Evolutionary conservation across 2,329 filamentous ascomycete species (phyloP), one percentile per base, ranked within the genome.

Genomic region (Curvularia sp.): DNA sequence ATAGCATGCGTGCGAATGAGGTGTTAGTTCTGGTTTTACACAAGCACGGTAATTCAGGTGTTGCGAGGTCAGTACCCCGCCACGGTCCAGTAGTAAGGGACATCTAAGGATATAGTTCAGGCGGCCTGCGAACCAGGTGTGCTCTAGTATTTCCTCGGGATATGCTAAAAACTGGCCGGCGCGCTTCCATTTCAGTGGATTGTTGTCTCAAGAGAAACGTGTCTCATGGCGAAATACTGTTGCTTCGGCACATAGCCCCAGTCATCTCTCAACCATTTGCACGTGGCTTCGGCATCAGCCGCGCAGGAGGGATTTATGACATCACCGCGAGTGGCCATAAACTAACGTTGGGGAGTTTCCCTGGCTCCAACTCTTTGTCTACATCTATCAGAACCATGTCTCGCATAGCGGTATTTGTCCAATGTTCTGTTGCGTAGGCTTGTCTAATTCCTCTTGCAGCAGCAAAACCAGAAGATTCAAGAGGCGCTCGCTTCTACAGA

Each of bases 401-500:
- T 49, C 57, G 57, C 42, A 52, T 26, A 59, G 48, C 52, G 57
- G 57, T 59, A 59, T 22, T 49, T 59, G 4, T 31, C 47, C 48
- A 49, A 3, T 24, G 31, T 30, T 20, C 28, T 47, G n/a, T 26
- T 44, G 12, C 39, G 20, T 6, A 12, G 12, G 47, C 13, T 10
- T 13, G 5, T 31, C 48, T 67, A 46, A 67, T 15, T n/a, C 1
- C n/a, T 2, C 5, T 12, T 9, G 18, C 22, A 70, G 64, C 49
- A 67, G 53, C 62, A 70, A 62, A 63, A 64, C 48, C 26, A 57
- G 20, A 57, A 65, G 41, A 66, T 72, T 44, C 38, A 60, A 8
- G 53, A 69, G 7, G 58, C 65, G 31, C 39, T 72, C 7, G 57
- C 68, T 4, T 64, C 60, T 31, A 58, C 58, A 1, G 42, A 59